Evolutionary conservation across 352 stramenopile species (phyloP), one percentile per base, ranked within the genome.

Genomic region (Phytophthora palmivora): DNA sequence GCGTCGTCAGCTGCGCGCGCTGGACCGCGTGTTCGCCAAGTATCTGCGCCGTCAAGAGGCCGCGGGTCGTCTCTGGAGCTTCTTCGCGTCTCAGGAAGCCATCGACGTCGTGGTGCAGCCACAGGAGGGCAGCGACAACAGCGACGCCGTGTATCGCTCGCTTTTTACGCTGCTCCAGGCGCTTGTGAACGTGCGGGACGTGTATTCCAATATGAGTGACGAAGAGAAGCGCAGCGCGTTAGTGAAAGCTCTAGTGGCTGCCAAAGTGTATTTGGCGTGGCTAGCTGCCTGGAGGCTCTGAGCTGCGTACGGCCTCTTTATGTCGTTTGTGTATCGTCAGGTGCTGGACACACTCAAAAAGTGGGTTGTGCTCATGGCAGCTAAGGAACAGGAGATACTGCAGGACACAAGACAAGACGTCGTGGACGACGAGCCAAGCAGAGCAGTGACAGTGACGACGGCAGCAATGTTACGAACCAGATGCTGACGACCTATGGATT

Each of bases 251-350:
- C 55, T 94, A 4, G 63, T 91, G 26, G 88, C 84, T 6, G 70
- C 82, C 10, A 93, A 91, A 49, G 58, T 89, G 4, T 96, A 96
- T 39, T 53, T 96, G 6, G 67, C 64, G 26, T 96, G 88, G 88
- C 61, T 96, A 94, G 58, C 47, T 95, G 26, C 88, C 86, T 6
- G 86, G 87, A n/a, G 85, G 84, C 0, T 83, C n/a, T n/a, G n/a
- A n/a, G n/a, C 86, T 0, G 87, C 88, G 2, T 94, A 95, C 45
- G 84, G 88, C 0, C 48, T 96, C 2, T 96, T 95, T 63, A 94
- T 95, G 80, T 71, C 88, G 11, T 94, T 88, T 41, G 79, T 95
- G 37, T 96, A 94, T 49, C 81, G 85, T 6, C 82, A 94, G 54
- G 80, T 92, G 48, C 52, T 96, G 33, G 84, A 92, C 38, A 70